Percentiles rank a stretch among this genome's conserved stretches.
phyloP scores from a whole-genome alignment of 805 yeast genomes.

The Maudiozyma barnettii region DNA sequence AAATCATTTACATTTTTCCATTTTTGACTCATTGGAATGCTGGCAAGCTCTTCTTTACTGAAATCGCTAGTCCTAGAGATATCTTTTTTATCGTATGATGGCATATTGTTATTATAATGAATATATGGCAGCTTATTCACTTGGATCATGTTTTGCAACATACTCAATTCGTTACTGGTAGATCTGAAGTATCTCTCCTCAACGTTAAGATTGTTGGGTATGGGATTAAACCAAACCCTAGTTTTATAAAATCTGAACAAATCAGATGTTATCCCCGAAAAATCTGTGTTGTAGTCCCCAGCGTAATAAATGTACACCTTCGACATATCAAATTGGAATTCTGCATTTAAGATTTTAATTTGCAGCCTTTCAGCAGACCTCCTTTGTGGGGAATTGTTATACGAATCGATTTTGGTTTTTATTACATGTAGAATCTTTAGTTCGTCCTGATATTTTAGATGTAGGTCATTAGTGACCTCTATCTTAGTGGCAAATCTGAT shows the following conservation, averaged over 20 bases:
- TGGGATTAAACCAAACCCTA: conserved; percentile 78
- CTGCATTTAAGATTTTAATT: conserved; percentile 61
- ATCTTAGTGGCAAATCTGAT: conserved; percentile 65
- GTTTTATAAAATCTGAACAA: conserved; percentile 68
- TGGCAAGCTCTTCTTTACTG: not conserved
- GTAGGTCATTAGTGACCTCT: conserved; percentile 49
- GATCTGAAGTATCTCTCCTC: conserved; percentile 24
- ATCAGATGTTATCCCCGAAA: conserved; percentile 63
- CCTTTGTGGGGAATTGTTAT: not conserved
- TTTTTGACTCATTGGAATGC: not conserved
- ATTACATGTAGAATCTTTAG: conserved; percentile 62
- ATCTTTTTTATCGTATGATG: not conserved
- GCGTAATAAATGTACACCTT: conserved; percentile 65
- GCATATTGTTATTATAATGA: not conserved
- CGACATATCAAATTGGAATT: conserved; percentile 73
- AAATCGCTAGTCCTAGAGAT: not conserved
- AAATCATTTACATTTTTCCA: conserved; percentile 17
- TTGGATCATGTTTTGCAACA: conserved; percentile 23
- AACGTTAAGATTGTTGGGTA: conserved; percentile 31
- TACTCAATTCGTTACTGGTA: conserved; percentile 18
- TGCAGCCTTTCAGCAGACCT: too few species aligned
- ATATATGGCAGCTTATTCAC: conserved; percentile 8
- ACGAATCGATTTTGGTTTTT: conserved; percentile 36
- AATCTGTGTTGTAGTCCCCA: conserved; percentile 59
- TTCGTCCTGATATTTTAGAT: conserved; percentile 61